phyloP scores from a whole-genome alignment of 192 early-diverging fungal species.

The Rhizoclosmatium globosum region DNA sequence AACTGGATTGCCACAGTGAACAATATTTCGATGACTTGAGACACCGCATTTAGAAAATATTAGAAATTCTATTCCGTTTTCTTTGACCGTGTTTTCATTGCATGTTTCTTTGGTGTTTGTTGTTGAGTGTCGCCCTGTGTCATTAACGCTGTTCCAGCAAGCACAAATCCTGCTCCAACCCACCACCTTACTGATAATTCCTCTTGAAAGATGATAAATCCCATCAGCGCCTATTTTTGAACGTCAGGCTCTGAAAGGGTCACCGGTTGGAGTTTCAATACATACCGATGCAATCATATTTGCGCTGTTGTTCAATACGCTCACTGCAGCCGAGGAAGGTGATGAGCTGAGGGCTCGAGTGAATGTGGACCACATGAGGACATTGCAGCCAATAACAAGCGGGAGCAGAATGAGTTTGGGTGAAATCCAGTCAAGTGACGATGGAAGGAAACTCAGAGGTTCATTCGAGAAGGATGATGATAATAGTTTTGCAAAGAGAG shows the following conservation, averaged over 20 bases:
- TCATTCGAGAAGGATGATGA: neutral
- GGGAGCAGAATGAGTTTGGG: conserved; percentile 63
- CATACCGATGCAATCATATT: conserved; percentile 71
- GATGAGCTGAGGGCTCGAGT: conserved; percentile 83
- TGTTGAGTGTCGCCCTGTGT: conserved; percentile 20
- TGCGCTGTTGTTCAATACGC: conserved; percentile 78
- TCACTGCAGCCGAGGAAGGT: conserved; percentile 77
- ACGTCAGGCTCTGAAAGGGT: neutral
- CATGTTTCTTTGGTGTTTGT: neutral
- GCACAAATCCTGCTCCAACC: conserved; percentile 80
- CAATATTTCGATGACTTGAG: too few relatives aligned
- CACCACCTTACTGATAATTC: conserved; percentile 82
- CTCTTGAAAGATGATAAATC: conserved; percentile 79
- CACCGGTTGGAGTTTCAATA: neutral
- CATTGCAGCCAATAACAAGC: conserved; percentile 75
- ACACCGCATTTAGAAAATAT: too few relatives aligned
- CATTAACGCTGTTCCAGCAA: conserved; percentile 70
- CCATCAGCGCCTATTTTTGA: conserved; percentile 68
- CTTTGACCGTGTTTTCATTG: neutral
- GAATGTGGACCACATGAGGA: conserved; percentile 88
- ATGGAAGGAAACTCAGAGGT: neutral
- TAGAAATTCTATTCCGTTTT: too few relatives aligned
- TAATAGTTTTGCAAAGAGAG: conserved; percentile 80
- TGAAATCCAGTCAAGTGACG: conserved; percentile 39
- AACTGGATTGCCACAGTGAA: too few relatives aligned